A percentile compares a stretch with the other conserved stretches of the same genome.
Conservation (phyloP, 345 rosid genomes). For the Pistacia integerrima region DNA sequence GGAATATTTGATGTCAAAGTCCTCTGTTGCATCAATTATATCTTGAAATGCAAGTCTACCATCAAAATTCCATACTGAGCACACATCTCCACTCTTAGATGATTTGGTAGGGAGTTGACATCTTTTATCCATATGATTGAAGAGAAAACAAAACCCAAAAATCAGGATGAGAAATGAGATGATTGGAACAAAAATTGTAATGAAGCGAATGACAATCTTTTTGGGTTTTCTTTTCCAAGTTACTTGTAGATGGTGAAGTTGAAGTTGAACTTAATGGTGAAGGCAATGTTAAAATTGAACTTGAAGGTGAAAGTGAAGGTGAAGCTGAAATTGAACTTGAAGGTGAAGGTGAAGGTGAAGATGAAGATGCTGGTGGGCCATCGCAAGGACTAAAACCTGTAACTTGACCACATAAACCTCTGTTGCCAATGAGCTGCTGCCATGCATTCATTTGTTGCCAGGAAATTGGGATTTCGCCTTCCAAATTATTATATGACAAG, state of each 20-base stretch:
- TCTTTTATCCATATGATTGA: no score
- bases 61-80: conserved; percentile 15
- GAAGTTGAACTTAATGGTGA: not conserved
- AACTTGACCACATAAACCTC: not conserved
- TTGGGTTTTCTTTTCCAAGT: no score
- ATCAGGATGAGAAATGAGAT: no score
- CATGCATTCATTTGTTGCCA: no score
- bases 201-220: accelerated
- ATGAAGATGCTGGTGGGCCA: not conserved
- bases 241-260: no score
- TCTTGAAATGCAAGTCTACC: conserved; percentile 18
- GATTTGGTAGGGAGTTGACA: not conserved
- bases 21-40: conserved; percentile 19
- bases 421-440: not conserved
- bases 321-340: no score
- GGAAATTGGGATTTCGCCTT: not conserved
- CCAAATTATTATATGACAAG: not conserved
- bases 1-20: conserved; percentile 19
- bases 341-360: no score
- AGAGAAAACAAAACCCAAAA: no score
- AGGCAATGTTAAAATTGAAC: no score
- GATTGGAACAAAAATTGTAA: no score
- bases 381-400: not conserved
- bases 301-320: no score
- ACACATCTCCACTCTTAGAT: not conserved